These are phyloP conservation scores for Penicillium sp. DNA, from an alignment of 2,329 filamentous ascomycete species.

Conservation along the genomic window DNA sequence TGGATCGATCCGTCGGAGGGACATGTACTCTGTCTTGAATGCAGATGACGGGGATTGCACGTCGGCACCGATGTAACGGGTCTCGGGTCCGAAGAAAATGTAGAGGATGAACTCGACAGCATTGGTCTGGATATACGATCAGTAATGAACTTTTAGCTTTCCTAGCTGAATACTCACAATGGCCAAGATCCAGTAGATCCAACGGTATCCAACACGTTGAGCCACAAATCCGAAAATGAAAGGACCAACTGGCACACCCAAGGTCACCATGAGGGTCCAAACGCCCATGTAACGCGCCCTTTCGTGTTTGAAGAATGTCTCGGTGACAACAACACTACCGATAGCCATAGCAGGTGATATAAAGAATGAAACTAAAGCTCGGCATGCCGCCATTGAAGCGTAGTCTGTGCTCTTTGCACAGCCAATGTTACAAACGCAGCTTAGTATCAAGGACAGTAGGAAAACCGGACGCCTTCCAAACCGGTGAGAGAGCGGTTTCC, in stretches of 20 bases:
- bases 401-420: conserved; percentile 53
- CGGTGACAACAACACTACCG: conserved; percentile 55
- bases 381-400: conserved; percentile 50
- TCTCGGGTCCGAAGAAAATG: conserved; percentile 54
- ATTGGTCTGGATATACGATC: conserved; percentile 45
- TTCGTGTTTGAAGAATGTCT: conserved; percentile 56
- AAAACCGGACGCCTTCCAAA: conserved; percentile 57
- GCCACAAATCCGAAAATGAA: conserved; percentile 47
- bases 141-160: conserved; percentile 3
- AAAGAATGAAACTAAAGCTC: conserved; percentile 53
- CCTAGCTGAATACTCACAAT: conserved; percentile 43
- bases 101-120: conserved; percentile 55
- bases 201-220: conserved; percentile 53
- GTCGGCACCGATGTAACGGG: conserved; percentile 45
- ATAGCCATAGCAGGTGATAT: conserved; percentile 53
- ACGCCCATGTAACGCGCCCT: conserved; percentile 55
- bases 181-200: conserved; percentile 59
- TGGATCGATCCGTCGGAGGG: conserved; percentile 51
- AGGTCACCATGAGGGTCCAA: conserved; percentile 53
- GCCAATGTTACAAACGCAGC: conserved; percentile 52
- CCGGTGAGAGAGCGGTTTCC: conserved; percentile 54
- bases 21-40: conserved; percentile 46
- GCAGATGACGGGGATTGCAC: conserved; percentile 20
- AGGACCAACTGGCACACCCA: conserved; percentile 46
- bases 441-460: conserved; percentile 50